Evolutionary conservation across 768 basidiomycete genomes (phyloP).

Genomic region (Pluteus cervinus): DNA sequence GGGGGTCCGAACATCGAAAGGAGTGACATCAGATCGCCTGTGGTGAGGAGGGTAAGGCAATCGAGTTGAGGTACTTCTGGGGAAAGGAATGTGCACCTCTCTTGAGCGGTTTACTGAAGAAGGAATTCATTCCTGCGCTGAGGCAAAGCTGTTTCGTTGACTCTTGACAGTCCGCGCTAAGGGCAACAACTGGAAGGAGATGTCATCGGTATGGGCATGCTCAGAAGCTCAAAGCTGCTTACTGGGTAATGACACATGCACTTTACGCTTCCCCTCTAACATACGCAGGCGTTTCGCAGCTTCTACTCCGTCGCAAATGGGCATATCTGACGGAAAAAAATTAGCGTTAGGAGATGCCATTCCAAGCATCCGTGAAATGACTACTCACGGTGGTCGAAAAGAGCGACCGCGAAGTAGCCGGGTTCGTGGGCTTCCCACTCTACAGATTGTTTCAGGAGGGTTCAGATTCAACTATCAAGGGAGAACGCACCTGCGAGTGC

Average conservation of each 20-base stretch:
- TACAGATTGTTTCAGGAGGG: constrained; percentile 13
- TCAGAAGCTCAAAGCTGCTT: constrained; percentile 13
- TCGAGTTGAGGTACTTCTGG: neutral
- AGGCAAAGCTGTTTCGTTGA: constrained; percentile 70
- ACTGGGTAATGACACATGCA: constrained; percentile 49
- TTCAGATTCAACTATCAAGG: neutral
- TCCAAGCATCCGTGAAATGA: neutral
- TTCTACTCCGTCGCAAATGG: constrained; percentile 72
- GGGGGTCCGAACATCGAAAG: constrained; percentile 47
- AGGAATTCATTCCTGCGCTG: constrained; percentile 76
- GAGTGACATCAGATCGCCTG: constrained; percentile 49
- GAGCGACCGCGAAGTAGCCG: constrained; percentile 61
- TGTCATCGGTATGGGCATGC: constrained; percentile 2
- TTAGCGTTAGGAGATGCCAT: neutral
- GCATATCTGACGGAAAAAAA: constrained; percentile 51
- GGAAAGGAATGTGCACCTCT: constrained; percentile 33
- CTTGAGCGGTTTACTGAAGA: constrained; percentile 68
- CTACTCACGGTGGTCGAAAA: constrained; percentile 69
- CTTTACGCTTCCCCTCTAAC: constrained; percentile 53
- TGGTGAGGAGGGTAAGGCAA: neutral
- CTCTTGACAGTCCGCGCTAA: constrained; percentile 75
- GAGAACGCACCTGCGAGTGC: constrained; percentile 44
- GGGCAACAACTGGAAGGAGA: constrained; percentile 47
- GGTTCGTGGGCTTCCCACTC: constrained; percentile 68
- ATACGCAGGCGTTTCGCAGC: constrained; percentile 60